Base-by-base conservation (phyloP, 306 rosid species). In the Rubus parviflorus region DNA sequence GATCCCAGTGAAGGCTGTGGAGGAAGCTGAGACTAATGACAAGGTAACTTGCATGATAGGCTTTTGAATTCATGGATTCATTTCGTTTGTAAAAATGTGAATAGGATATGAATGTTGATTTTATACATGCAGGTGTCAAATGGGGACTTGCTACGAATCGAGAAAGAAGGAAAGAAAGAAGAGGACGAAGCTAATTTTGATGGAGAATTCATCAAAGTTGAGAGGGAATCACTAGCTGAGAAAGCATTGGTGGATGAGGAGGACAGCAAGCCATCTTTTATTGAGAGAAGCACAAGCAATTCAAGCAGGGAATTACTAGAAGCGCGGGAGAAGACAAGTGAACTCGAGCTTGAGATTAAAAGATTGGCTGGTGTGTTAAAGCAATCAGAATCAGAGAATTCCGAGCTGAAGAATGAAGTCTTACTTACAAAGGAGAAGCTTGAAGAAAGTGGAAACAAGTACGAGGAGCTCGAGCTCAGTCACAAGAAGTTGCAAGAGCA, bases 161-260 rank as follows among this genome's bases (percentile, higher is more conserved):
- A 2, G 30, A 84, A 80, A 12, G 91, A 82, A 77, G 79, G 63
- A 66, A 92, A 86, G 89, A 95, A 84, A 75, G 97, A 95, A 72
- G 97, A 91, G 68, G 99, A 95, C 79, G 97, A 94, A 56, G 88
- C 87, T 70, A 83, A 88, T 68, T 83, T 91, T 8, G 99, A 91
- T 79, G 99, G 96, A 40, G 99, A 92, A 77, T 95, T 95, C 86
- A 91, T 95, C 22, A 95, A 95, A 85, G 92, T 95, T 74, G 99
- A 95, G 85, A 95, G 81, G 89, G 97, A 92, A 83, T 71, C 87
- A 10, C 57, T 87, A n/a, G 79, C 76, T 64, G 79, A 73, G 65
- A 65, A 57, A 73, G 42, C 41, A 22, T 52, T 69, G 65, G 78
- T 30, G n/a, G 84, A 60, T 3, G 69, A 77, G 15, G 88, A 77